A percentile compares a stretch with the other conserved stretches of the same genome.
These are phyloP conservation scores for Beauveria medogensis DNA, from an alignment of 2,329 filamentous ascomycete species.

Conservation along the genomic window DNA sequence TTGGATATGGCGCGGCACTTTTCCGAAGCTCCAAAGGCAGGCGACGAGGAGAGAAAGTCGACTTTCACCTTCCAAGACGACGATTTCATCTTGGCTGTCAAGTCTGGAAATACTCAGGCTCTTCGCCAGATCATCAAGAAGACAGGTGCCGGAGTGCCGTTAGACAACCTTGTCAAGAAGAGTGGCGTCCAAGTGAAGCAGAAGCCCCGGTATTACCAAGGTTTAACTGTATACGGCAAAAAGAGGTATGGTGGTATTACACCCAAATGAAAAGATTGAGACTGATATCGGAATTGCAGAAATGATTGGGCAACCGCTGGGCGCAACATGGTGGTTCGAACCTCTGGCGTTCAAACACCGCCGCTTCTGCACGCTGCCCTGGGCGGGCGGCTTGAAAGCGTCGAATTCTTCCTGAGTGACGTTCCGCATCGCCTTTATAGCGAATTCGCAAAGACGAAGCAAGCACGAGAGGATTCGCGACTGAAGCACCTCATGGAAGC, in stretches of 20 bases:
- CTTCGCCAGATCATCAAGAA: conserved; percentile 57
- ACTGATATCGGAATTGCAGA: conserved; percentile 18
- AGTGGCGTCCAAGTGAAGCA: conserved; percentile 54
- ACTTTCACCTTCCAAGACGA: conserved; percentile 32
- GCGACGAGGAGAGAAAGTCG: conserved; percentile 26
- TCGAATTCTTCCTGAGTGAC: conserved; percentile 73
- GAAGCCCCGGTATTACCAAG: conserved; percentile 68
- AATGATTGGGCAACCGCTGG: conserved; percentile 66
- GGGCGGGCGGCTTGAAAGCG: conserved; percentile 52
- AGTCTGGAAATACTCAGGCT: conserved; percentile 43
- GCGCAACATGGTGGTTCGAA: conserved; percentile 33
- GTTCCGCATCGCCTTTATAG: conserved; percentile 58
- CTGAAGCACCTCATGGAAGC: conserved; percentile 53
- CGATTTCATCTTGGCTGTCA: conserved; percentile 37
- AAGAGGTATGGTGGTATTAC: conserved; percentile 39
- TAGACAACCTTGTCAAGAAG: conserved; percentile 57
- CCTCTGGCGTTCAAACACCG: conserved; percentile 37
- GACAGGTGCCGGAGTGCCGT: conserved; percentile 60
- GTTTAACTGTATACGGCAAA: conserved; percentile 65
- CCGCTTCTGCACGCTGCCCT: conserved; percentile 54
- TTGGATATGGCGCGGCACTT: conserved; percentile 46
- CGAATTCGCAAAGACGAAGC: conserved; percentile 55
- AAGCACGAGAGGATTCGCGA: conserved; percentile 51
- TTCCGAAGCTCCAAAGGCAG: conserved; percentile 26
- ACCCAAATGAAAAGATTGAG: not conserved